Base-by-base conservation (phyloP, 331 rosid genomes). In the Quercus lobata region DNA sequence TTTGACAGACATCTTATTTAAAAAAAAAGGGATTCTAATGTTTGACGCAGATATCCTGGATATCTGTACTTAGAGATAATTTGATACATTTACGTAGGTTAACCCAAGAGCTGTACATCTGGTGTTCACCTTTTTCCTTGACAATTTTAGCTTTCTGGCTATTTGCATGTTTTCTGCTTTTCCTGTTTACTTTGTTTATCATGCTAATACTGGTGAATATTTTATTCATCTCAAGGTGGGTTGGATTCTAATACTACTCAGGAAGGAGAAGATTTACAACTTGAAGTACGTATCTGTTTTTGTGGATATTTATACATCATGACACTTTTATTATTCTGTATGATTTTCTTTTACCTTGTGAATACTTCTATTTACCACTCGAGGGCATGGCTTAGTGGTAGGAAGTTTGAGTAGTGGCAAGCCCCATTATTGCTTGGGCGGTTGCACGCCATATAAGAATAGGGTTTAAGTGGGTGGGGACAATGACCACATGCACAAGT, bases 251-350 rank as follows among this genome's bases (percentile, higher is more conserved):
- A 69, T 73, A 73, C 82, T 73, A 83, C 91, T 83, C 86, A 61
- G 85, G 86, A 82, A 80, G 93, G 83, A 62, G 86, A 85, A 78
- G 83, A 88, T 53, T 90, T 90, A 80, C 87, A 85, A 85, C 84
- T 91, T 78, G 97, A 88, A 87, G 99, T 96, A 93, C 68, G 86
- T 84, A 76, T 80, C 85, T 87, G 57, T 83, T 78, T 77, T 66
- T 44, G n/a, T 63, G 46, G 63, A 79, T 83, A 72, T 74, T 78
- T 77, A 76, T 58, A 52, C 82, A n/a, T 77, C 83, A 71, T 78
- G 68, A 71, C 80, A 68, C 76, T 76, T 7, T 76, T 74, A 73
- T 77, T 62, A 73, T 57, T 56, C 30, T 56, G 69, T 52, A 46
- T 69, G 18, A 68, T 35, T 54, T 66, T 79, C 58, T 63, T 60